Conservation (phyloP, 805 yeast species). For the Ogataea minuta region DNA sequence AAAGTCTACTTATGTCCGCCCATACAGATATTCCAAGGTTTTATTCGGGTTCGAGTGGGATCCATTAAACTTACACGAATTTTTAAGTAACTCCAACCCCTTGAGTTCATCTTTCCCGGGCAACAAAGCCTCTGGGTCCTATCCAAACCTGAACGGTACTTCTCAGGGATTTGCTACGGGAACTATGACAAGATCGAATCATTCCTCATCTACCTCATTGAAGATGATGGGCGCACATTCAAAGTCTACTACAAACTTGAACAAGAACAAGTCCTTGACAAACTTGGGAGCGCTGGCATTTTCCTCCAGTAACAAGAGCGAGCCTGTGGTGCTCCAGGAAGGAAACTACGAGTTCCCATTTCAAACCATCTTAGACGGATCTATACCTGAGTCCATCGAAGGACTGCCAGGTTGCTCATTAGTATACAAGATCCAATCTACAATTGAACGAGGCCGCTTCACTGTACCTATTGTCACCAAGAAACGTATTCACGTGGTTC, state of each 20-base stretch:
- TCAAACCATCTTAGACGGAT: constrained; percentile 79
- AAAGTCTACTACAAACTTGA: constrained; percentile 16
- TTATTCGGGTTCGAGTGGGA: constrained; percentile 82
- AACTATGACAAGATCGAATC: constrained; percentile 35
- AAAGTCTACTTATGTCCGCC: constrained; percentile 44
- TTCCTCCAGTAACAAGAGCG: constrained; percentile 17
- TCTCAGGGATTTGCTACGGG: constrained; percentile 30
- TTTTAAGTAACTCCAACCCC: constrained; percentile 23
- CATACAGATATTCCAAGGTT: constrained; percentile 53
- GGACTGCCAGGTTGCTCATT: constrained; percentile 81
- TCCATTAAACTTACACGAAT: constrained; percentile 51
- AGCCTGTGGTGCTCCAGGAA: constrained; percentile 46
- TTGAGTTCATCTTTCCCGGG: constrained; percentile 20
- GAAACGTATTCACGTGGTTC: constrained; percentile 73
- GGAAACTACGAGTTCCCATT: constrained; percentile 94
- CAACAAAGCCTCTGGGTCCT: constrained; percentile 8
- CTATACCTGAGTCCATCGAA: constrained; percentile 82
- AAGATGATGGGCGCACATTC: constrained; percentile 33
- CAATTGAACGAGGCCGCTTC: constrained; percentile 79
- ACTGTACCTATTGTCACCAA: constrained; percentile 61
- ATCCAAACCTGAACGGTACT: constrained; percentile 11
- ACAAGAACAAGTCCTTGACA: constrained; percentile 34
- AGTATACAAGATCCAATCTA: constrained; percentile 71
- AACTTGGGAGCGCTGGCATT: constrained; percentile 27
- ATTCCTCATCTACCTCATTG: constrained; percentile 44